These are phyloP conservation scores for Albatrellus ellisii DNA, from an alignment of 768 basidiomycete species.

Conservation along the genomic window DNA sequence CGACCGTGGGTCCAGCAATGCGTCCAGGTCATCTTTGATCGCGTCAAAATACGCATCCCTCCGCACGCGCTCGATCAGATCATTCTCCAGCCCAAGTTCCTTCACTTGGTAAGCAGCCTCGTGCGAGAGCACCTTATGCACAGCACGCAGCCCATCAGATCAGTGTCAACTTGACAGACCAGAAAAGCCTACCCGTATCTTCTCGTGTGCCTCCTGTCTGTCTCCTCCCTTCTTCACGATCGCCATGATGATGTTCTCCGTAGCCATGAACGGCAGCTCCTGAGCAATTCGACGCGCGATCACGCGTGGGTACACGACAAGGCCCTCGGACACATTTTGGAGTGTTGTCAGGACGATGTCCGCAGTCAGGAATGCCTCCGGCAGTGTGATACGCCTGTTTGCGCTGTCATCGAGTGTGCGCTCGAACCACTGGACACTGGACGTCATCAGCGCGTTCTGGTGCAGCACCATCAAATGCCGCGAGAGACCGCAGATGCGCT, in stretches of 20 bases:
- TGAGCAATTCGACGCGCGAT: constrained; percentile 86
- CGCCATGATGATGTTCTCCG: constrained; percentile 99
- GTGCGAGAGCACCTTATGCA: constrained; percentile 70
- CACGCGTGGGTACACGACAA: constrained; percentile 98
- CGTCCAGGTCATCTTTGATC: constrained; percentile 69
- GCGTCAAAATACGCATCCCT: constrained; percentile 80
- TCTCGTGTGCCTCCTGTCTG: constrained; percentile 93
- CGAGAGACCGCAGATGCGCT: constrained; percentile 93
- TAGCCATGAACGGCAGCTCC: constrained; percentile 99
- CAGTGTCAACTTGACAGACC: background rate
- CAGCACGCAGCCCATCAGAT: background rate
- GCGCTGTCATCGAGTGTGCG: constrained; percentile 96
- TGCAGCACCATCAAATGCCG: constrained; percentile 93
- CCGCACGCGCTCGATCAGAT: constrained; percentile 81
- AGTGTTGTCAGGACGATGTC: constrained; percentile 94
- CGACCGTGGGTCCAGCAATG: constrained; percentile 68
- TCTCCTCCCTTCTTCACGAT: constrained; percentile 92
- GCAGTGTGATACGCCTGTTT: constrained; percentile 91
- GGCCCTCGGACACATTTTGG: constrained; percentile 92
- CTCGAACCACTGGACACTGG: constrained; percentile 96
- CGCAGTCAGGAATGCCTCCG: constrained; percentile 93
- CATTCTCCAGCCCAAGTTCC: constrained; percentile 87
- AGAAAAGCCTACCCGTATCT: constrained; percentile 54
- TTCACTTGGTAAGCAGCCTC: constrained; percentile 93
- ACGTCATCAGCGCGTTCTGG: constrained; percentile 92